Conservation (phyloP, 73 alveolate species). For the Paramecium caudatum region DNA sequence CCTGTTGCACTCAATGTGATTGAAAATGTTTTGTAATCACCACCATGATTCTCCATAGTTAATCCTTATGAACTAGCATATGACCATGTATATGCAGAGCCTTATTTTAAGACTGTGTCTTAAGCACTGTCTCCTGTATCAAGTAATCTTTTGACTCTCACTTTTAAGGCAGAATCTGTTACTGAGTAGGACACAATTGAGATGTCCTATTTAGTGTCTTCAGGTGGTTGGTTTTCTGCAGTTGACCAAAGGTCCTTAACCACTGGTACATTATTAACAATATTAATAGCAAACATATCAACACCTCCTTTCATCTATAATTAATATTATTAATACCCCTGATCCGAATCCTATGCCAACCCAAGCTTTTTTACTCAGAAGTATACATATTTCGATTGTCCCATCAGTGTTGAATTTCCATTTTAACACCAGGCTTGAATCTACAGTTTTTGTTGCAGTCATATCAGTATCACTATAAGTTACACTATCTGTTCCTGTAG, state of each 20-base stretch:
- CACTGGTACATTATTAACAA: background rate
- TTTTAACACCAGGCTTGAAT: background rate
- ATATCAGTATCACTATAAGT: slow-evolving; percentile 46
- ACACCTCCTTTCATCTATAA: slow-evolving; percentile 15
- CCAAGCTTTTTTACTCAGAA: slow-evolving; percentile 20
- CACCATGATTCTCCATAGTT: background rate
- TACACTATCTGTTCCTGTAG: too few species aligned
- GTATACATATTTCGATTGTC: slow-evolving; percentile 9
- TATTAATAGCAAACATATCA: slow-evolving; percentile 33
- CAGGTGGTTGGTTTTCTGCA: background rate
- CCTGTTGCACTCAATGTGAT: slow-evolving; percentile 1
- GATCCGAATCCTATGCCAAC: slow-evolving; percentile 50
- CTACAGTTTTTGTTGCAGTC: background rate
- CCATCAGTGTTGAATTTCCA: slow-evolving; percentile 49
- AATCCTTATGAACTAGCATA: slow-evolving; percentile 21
- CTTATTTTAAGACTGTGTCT: slow-evolving; percentile 14
- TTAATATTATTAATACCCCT: background rate
- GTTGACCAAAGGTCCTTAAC: background rate
- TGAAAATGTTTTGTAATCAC: background rate
- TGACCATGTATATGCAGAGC: background rate
- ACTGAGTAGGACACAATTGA: slow-evolving; percentile 1
- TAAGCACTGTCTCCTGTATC: slow-evolving; percentile 61
- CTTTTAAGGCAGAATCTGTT: background rate
- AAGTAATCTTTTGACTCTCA: slow-evolving; percentile 32
- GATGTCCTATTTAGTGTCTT: background rate